phyloP scores from a whole-genome alignment of 768 basidiomycete species.

The Mycena capillaripes region DNA sequence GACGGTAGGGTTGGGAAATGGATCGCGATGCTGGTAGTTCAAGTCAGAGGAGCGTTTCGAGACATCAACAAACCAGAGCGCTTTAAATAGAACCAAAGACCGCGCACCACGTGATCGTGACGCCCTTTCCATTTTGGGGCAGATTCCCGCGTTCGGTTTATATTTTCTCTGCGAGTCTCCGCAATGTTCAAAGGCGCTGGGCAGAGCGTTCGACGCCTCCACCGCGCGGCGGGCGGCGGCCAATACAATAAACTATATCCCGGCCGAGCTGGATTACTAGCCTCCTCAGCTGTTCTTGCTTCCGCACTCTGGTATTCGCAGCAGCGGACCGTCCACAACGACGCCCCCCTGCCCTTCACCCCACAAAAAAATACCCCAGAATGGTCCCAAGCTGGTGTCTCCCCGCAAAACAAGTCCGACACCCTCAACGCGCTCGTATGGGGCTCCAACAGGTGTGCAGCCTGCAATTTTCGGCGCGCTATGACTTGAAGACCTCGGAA shows the following conservation, averaged over 20 bases:
- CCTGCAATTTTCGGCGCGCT: background rate
- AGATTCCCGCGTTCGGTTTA: background rate
- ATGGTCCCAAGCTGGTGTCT: background rate
- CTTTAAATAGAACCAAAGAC: background rate
- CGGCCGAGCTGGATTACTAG: background rate
- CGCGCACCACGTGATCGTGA: slow-evolving; percentile 22
- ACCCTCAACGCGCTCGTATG: slow-evolving; percentile 70
- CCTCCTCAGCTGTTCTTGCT: slow-evolving; percentile 17
- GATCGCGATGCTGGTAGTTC: background rate
- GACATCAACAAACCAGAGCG: background rate
- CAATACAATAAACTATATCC: background rate
- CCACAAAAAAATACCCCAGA: background rate
- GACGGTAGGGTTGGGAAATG: background rate
- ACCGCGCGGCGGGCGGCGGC: background rate
- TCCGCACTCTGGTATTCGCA: slow-evolving; percentile 21
- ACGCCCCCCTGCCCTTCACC: background rate
- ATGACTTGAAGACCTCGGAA: background rate
- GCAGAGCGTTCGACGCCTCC: slow-evolving; percentile 5
- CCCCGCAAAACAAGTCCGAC: slow-evolving; percentile 19
- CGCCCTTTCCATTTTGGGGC: no score
- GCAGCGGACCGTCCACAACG: slow-evolving; percentile 17
- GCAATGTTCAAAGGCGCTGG: slow-evolving; percentile 16
- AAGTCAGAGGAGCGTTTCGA: background rate
- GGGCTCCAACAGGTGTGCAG: slow-evolving; percentile 80
- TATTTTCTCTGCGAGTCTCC: no score